Evolutionary conservation across 2,329 filamentous ascomycete species (phyloP).

Genomic region (Polytolypa hystricis): DNA sequence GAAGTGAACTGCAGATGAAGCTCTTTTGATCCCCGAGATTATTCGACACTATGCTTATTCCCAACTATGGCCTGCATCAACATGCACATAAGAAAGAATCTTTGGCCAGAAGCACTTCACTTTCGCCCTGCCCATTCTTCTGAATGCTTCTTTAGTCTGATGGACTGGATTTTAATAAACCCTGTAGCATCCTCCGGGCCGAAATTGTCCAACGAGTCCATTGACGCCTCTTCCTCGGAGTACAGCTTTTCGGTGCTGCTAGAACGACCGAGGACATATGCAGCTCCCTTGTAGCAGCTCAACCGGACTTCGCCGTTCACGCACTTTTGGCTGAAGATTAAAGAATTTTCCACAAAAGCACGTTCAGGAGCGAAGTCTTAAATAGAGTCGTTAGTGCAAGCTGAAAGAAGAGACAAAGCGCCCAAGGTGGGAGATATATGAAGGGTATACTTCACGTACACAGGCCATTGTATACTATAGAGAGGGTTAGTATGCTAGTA

Average conservation of each 20-base stretch:
- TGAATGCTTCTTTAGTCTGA: conserved; percentile 16
- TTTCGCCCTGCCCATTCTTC: too few relatives aligned
- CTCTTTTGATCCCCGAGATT: too few relatives aligned
- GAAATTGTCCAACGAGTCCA: conserved; percentile 57
- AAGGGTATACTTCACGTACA: conserved; percentile 15
- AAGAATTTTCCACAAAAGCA: conserved; percentile 53
- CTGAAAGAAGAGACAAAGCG: too few relatives aligned
- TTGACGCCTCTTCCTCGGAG: conserved; percentile 47
- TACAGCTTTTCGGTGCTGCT: conserved; percentile 51
- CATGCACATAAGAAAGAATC: too few relatives aligned
- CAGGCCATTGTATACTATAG: conserved; percentile 52
- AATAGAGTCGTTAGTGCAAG: too few relatives aligned
- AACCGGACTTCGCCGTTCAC: conserved; percentile 48
- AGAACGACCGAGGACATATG: conserved; percentile 16
- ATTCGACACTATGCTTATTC: too few relatives aligned
- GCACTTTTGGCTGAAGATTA: conserved; percentile 47
- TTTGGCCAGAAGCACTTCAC: too few relatives aligned
- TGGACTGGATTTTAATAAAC: conserved; percentile 35
- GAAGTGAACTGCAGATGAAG: too few relatives aligned
- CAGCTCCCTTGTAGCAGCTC: conserved; percentile 50
- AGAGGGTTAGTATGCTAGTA: too few relatives aligned
- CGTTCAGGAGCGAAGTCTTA: conserved; percentile 57
- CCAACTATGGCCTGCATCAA: too few relatives aligned
- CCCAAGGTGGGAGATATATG: too few relatives aligned
- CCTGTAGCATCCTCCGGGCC: conserved; percentile 50